Evolutionary conservation across 2,329 filamentous ascomycete species (phyloP).

Genomic region (Lachnellula subtilissima): DNA sequence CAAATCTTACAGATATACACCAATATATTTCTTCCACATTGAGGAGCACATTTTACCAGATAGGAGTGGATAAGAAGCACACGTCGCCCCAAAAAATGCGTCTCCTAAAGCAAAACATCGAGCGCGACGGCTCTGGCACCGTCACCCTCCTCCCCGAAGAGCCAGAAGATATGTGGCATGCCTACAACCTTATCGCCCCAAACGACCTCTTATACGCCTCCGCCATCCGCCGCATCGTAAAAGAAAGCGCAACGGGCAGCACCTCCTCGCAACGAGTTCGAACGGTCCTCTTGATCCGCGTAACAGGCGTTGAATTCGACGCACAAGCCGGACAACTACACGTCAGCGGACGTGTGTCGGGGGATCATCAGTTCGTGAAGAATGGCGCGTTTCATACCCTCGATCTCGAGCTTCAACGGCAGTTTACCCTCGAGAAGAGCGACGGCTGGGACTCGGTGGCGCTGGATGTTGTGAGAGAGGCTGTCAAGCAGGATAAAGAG

Average conservation of each 20-base stretch:
- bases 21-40: too few species aligned
- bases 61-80: background rate
- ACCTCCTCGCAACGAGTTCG: constrained; percentile 60
- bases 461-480: constrained; percentile 70
- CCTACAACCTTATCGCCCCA: constrained; percentile 67
- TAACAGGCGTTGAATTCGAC: constrained; percentile 66
- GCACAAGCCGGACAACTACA: constrained; percentile 63
- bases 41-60: background rate
- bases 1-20: background rate
- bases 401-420: constrained; percentile 80
- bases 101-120: constrained; percentile 62
- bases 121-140: constrained; percentile 59
- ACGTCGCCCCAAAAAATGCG: constrained; percentile 45
- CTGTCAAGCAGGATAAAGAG: constrained; percentile 71
- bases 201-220: constrained; percentile 60
- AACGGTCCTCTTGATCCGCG: constrained; percentile 58
- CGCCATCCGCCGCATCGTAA: constrained; percentile 61
- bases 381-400: constrained; percentile 66
- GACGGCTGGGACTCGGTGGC: constrained; percentile 89
- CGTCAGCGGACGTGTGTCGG: constrained; percentile 59
- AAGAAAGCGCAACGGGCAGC: constrained; percentile 53
- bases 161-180: constrained; percentile 76
- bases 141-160: constrained; percentile 67
- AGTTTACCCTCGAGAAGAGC: constrained; percentile 83
- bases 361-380: constrained; percentile 63